A percentile compares a stretch with the other conserved stretches of the same genome.
Evolutionary conservation across 2,329 filamentous ascomycete species (phyloP).

Genomic region (Xylaria sp.): DNA sequence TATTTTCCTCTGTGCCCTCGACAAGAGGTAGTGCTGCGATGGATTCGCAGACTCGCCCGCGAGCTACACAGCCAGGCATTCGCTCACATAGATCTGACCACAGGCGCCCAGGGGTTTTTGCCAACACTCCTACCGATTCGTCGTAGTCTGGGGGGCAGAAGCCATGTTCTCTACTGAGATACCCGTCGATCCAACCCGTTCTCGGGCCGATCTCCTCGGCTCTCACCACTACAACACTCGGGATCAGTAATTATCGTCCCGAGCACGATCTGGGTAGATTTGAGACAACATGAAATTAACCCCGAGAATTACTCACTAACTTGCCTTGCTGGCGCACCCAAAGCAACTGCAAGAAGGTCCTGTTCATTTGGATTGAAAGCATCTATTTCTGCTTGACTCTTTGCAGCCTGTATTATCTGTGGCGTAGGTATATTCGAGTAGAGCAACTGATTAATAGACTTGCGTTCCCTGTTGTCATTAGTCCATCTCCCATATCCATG

Average conservation of each 20-base stretch:
- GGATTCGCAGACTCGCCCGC: constrained; percentile 62
- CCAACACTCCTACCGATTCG: constrained; percentile 59
- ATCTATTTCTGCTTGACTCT: constrained; percentile 57
- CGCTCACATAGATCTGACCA: constrained; percentile 57
- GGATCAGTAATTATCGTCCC: not conserved
- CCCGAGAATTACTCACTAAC: constrained; percentile 49
- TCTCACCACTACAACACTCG: constrained; percentile 51
- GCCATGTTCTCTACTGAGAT: constrained; percentile 62
- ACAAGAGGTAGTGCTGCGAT: constrained; percentile 61
- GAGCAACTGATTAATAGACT: constrained; percentile 60
- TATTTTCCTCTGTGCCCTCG: constrained; percentile 60
- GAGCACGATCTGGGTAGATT: not conserved
- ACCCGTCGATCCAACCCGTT: constrained; percentile 65
- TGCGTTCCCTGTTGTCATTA: constrained; percentile 54
- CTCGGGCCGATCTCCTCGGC: constrained; percentile 63
- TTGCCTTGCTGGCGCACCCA: constrained; percentile 65
- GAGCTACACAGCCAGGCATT: constrained; percentile 33
- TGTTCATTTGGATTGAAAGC: constrained; percentile 59
- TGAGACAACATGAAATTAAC: not conserved
- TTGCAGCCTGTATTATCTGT: constrained; percentile 54
- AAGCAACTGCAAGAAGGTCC: constrained; percentile 62
- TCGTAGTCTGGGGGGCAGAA: constrained; percentile 64
- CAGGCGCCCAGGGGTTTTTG: constrained; percentile 61
- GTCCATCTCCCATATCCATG: not conserved
- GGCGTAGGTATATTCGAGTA: constrained; percentile 58